Percentiles rank a stretch among this genome's conserved stretches.
Conservation (phyloP, 805 yeast species). For the Maudiozyma bulderi region DNA sequence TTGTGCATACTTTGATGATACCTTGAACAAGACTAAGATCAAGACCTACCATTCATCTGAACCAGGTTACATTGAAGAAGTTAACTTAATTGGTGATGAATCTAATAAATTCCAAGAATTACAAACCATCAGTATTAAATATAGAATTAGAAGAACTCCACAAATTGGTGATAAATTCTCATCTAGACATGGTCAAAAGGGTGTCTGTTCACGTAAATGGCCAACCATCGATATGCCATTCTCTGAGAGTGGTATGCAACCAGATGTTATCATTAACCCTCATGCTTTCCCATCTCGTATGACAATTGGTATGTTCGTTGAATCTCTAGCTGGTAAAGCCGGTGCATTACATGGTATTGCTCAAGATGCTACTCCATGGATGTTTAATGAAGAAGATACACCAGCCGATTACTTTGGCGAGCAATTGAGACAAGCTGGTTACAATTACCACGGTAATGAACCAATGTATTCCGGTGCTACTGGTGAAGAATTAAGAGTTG, state of each 20-base stretch:
- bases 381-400: constrained; percentile 79
- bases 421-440: constrained; percentile 78
- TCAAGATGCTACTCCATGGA: constrained; percentile 96
- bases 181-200: constrained; percentile 96
- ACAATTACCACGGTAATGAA: constrained; percentile 96
- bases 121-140: constrained; percentile 78
- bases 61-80: constrained; percentile 92
- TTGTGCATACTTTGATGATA: constrained; percentile 85
- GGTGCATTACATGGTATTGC: constrained; percentile 97
- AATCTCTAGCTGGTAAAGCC: constrained; percentile 96
- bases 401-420: constrained; percentile 98
- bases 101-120: constrained; percentile 55
- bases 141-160: constrained; percentile 84
- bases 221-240: constrained; percentile 96
- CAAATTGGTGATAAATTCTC: constrained; percentile 96
- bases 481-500: constrained; percentile 94
- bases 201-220: constrained; percentile 98
- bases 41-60: constrained; percentile 91
- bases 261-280: constrained; percentile 95
- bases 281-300: constrained; percentile 99
- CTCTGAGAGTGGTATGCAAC: constrained; percentile 91
- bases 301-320: constrained; percentile 99
- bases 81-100: constrained; percentile 84
- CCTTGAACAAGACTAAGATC: constrained; percentile 79
- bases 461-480: constrained; percentile 98